Evolutionary conservation across 2,329 filamentous ascomycete genomes (phyloP).

Genomic region (Cladosporium halotolerans): DNA sequence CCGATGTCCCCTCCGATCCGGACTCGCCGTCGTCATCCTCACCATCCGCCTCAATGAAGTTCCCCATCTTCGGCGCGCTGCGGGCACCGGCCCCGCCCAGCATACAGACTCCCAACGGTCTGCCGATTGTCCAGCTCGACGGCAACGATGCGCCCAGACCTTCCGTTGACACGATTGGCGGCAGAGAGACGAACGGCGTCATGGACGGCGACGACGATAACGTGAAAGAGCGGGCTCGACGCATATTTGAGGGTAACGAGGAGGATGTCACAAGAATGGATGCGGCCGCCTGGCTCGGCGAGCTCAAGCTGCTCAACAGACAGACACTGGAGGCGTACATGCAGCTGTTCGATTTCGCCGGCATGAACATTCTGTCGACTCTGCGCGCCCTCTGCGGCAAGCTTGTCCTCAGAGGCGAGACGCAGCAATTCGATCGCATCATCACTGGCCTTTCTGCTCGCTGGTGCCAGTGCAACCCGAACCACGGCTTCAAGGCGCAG

Average conservation of each 20-base stretch:
- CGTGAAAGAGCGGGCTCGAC: constrained; percentile 70
- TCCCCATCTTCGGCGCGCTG: constrained; percentile 12
- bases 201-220: constrained; percentile 41
- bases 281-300: constrained; percentile 84
- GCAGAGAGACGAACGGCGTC: neutral
- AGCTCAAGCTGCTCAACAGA: constrained; percentile 50
- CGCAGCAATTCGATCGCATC: constrained; percentile 93
- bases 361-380: constrained; percentile 70
- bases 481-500: constrained; percentile 85
- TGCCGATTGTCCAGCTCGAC: constrained; percentile 41
- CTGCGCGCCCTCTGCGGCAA: constrained; percentile 76
- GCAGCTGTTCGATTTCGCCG: constrained; percentile 80
- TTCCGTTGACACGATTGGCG: constrained; percentile 27
- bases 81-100: constrained; percentile 9
- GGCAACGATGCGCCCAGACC: constrained; percentile 35
- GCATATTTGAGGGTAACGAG: constrained; percentile 79
- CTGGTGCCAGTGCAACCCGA: constrained; percentile 90
- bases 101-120: constrained; percentile 18
- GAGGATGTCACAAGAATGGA: constrained; percentile 71
- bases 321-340: constrained; percentile 72
- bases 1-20: constrained; percentile 2
- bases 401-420: constrained; percentile 80
- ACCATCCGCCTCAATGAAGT: constrained; percentile 10
- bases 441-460: constrained; percentile 80
- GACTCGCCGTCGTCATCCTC: constrained; percentile 2